Conservation (phyloP, 2,329 filamentous ascomycete species). For the Exophiala spinifera region DNA sequence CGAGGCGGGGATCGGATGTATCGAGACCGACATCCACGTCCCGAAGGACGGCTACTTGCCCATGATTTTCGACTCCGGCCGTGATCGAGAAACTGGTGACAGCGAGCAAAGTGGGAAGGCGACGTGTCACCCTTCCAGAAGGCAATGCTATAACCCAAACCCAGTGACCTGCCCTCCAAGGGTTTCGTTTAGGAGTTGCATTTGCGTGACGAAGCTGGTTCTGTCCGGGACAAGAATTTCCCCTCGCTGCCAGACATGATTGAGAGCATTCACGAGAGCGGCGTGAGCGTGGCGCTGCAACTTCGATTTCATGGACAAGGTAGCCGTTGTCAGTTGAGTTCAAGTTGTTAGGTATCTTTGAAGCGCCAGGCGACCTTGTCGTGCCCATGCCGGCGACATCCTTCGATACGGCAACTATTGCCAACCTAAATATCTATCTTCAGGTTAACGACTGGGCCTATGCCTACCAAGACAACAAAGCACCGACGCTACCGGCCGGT, state of each 20-base stretch:
- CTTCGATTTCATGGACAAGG: constrained; percentile 6
- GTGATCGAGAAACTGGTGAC: background rate
- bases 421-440: background rate
- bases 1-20: constrained; percentile 1
- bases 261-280: constrained; percentile 1
- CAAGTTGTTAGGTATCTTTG: background rate
- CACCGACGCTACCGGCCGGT: background rate
- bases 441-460: background rate
- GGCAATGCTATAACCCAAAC: background rate
- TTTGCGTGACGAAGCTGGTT: background rate
- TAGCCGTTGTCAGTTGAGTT: no score
- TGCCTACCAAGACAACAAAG: background rate
- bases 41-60: constrained; percentile 2
- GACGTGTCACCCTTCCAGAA: background rate
- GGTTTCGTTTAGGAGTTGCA: constrained; percentile 1
- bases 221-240: background rate
- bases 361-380: background rate
- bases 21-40: constrained; percentile 4
- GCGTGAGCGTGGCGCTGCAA: background rate
- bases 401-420: constrained; percentile 3
- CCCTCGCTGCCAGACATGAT: background rate
- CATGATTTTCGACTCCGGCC: constrained; percentile 2
- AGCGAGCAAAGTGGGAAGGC: background rate
- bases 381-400: background rate
- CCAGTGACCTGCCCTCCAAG: background rate